Conservation (phyloP, 148 eudicot genomes). For the Polygonum maritimum region DNA sequence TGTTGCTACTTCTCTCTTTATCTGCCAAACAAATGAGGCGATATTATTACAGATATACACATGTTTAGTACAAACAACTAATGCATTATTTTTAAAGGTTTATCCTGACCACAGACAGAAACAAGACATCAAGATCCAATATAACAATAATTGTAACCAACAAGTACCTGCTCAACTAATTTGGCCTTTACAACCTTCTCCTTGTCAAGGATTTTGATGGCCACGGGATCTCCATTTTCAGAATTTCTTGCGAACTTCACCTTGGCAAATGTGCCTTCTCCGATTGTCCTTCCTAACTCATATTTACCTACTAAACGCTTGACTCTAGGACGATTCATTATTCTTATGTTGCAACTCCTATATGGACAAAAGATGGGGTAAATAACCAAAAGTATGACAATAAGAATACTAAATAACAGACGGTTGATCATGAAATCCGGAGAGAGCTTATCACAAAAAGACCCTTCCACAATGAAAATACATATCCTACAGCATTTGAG, state of each 20-base stretch:
- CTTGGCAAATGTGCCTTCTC: constrained; percentile 96
- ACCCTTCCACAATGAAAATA: too few relatives aligned
- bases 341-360: neutral
- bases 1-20: constrained; percentile 84
- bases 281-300: constrained; percentile 92
- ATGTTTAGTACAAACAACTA: neutral
- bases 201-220: constrained; percentile 90
- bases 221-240: constrained; percentile 79
- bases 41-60: neutral
- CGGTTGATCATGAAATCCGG: neutral
- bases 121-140: neutral
- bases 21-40: constrained; percentile 30
- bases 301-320: constrained; percentile 83
- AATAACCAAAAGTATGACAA: neutral
- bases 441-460: too few relatives aligned
- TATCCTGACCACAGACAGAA: neutral
- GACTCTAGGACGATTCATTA: constrained; percentile 51
- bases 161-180: constrained; percentile 84
- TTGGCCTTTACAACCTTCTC: constrained; percentile 86
- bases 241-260: constrained; percentile 85
- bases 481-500: too few relatives aligned
- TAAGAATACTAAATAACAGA: neutral
- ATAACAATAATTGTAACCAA: constrained; percentile 5
- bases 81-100: neutral
- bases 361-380: neutral